Base-by-base conservation (phyloP, 345 rosid species). In the Pistacia vera region DNA sequence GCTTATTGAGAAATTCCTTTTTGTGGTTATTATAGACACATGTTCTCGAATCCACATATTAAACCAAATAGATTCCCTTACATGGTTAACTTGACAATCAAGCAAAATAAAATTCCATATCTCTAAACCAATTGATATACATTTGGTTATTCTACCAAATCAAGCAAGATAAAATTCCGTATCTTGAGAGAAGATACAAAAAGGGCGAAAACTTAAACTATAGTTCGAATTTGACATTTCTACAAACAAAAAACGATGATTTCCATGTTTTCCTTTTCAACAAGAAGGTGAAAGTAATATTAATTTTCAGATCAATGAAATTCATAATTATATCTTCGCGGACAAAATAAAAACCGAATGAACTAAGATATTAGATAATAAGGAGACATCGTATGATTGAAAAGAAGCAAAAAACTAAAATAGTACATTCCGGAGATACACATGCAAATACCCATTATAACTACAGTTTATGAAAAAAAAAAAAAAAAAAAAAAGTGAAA, bases 401-500 rank as follows among this genome's bases (percentile, higher is more conserved):
- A 22, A 33, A 68, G 69, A 11, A n/a, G 36, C 77, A 51, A 63
- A 64, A 14, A 35, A 4, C 18, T 38, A 38, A 5, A 25, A 70
- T 38, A 1, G 52, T 2, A 36, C n/a, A 2, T 70, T n/a, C 56
- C 4, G 7, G 57, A 48, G 14, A 51, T 14, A 58, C 11, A n/a
- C 20, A 46, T 1, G 20, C 62, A 61, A 41, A 61, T 22, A 28
- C 41, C 5, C 59, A 56, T 11, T 17, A 62, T 17, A 17, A 38
- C 28, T 51, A 36, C 65, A 35, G 28, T 66, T 28, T 22, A 3
- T 38, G 28, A 38, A 52, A 83, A 56, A 63, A 7, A 69, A 44
- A 22, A 75, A 60, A 61, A 72, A 48, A 30, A n/a, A n/a, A n/a
- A n/a, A n/a, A n/a, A n/a, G 5, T 63, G 78, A 41, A 41, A 41